Conservation (phyloP, 441 rosid genomes). For the Adansonia rubrostipa region DNA sequence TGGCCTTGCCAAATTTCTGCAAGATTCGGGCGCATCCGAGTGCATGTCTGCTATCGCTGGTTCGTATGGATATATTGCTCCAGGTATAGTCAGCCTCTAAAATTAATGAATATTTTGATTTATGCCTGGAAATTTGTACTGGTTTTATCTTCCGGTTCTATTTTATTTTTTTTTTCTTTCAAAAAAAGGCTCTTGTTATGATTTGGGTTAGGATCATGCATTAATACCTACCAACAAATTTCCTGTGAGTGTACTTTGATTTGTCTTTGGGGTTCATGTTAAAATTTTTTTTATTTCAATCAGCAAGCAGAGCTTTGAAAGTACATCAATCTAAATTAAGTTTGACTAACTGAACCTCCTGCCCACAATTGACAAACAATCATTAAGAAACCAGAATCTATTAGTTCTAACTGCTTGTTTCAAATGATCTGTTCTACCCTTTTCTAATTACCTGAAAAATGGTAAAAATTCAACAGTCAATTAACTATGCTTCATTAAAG, state of each 20-base stretch:
- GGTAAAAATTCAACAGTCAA: background rate
- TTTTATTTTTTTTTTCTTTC: background rate
- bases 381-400: background rate
- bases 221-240: constrained; percentile 20
- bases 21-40: constrained; percentile 92
- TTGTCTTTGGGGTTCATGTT: constrained; percentile 21
- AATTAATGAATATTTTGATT: background rate
- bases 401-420: constrained; percentile 10
- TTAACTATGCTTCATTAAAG: background rate
- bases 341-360: constrained; percentile 1
- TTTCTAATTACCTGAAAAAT: too few relatives aligned
- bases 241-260: constrained; percentile 23
- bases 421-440: background rate
- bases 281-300: constrained; percentile 20
- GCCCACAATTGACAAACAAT: background rate
- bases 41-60: constrained; percentile 99
- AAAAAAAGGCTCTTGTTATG: constrained; percentile 5
- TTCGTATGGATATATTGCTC: constrained; percentile 96
- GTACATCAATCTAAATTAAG: constrained; percentile 34
- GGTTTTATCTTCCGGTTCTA: background rate
- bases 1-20: constrained; percentile 94
- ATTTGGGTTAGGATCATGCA: constrained; percentile 26
- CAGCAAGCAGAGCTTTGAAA: constrained; percentile 30
- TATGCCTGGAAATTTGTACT: background rate
- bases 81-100: constrained; percentile 52